Evolutionary conservation across 257 asterid genomes (phyloP), one percentile per base, ranked within the genome.

Genomic region (Solanum sparsipilum): DNA sequence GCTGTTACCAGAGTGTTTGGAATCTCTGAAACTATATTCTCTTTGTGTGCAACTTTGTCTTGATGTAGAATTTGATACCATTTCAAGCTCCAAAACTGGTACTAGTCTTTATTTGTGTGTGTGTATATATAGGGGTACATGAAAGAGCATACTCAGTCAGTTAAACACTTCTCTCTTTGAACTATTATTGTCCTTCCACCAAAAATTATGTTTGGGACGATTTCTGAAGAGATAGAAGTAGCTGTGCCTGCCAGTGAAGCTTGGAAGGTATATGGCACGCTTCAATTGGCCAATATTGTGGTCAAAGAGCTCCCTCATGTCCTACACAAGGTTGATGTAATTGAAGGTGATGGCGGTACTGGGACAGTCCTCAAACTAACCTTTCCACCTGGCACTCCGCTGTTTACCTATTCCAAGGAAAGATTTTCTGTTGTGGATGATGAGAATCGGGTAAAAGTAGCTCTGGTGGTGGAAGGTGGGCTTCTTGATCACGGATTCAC

Each of bases 391-490:
- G 94, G 93, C 15, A 68, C 83, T 15, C 88, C 83, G 12, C 92
- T 93, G 31, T 4, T 87, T 83, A 83, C 89, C 63, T 78, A 88
- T 83, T 90, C 90, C 88, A 95, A 92, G 88, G 98, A 96, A 92
- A 91, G 91, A 84, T 94, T 91, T 88, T 84, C 89, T 36, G 95
- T 94, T 88, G 92, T 96, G 36, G 98, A 96, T 52, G 29, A 92
- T 3, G 93, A 89, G 89, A 93, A 87, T 31, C 88, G 91, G 3
- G 90, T 92, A 89, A 96, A 94, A 90, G 93, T 84, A 44, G 36
- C 92, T 20, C 93, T 92, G 88, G 92, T 91, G 86, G 89, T 91
- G 31, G 98, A 95, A 76, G 98, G 98, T 13, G 96, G 98, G 60
- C 90, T 52, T 86, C 91, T 96, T 23, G 92, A 93, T 72, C 36